Evolutionary conservation across 2,329 filamentous ascomycete species (phyloP).

Genomic region (Mycocentrospora acerina): DNA sequence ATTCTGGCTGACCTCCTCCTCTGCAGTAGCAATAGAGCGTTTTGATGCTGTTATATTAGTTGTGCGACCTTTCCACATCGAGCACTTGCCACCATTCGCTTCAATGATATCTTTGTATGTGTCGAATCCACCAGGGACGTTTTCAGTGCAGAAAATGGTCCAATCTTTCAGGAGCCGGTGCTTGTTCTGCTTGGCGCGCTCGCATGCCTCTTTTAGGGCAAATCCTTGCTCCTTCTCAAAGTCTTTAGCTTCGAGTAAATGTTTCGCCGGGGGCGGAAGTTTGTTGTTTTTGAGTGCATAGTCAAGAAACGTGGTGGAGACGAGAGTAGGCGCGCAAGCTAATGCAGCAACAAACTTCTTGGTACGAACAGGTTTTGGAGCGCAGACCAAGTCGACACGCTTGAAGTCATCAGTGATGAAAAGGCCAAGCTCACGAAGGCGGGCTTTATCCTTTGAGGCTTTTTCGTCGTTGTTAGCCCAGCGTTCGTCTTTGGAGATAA

Average conservation of each 20-base stretch:
- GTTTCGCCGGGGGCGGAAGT: constrained; percentile 65
- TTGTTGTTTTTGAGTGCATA: constrained; percentile 69
- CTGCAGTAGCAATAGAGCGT: constrained; percentile 27
- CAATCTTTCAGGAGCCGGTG: constrained; percentile 74
- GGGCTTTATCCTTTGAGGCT: constrained; percentile 79
- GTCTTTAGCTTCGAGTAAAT: constrained; percentile 68
- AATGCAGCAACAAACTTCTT: constrained; percentile 91
- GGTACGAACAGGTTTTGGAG: constrained; percentile 83
- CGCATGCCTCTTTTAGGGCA: constrained; percentile 66
- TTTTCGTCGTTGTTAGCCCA: constrained; percentile 75
- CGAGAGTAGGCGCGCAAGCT: constrained; percentile 74
- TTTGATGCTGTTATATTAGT: constrained; percentile 60
- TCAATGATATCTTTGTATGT: constrained; percentile 84
- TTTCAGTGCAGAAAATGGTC: constrained; percentile 80
- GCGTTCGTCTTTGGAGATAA: constrained; percentile 79
- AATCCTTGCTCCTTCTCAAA: constrained; percentile 73
- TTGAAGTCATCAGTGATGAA: constrained; percentile 73
- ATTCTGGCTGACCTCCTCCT: constrained; percentile 52
- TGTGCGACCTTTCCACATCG: constrained; percentile 72
- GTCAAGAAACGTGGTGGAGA: constrained; percentile 78
- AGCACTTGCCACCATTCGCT: constrained; percentile 83
- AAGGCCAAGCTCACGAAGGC: constrained; percentile 80
- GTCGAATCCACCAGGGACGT: constrained; percentile 77
- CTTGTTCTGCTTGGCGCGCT: constrained; percentile 72
- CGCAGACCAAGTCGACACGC: constrained; percentile 81